Percentiles rank a stretch among this genome's conserved stretches.
Evolutionary conservation across 768 basidiomycete genomes (phyloP).

Genomic region (Boletales sp.): DNA sequence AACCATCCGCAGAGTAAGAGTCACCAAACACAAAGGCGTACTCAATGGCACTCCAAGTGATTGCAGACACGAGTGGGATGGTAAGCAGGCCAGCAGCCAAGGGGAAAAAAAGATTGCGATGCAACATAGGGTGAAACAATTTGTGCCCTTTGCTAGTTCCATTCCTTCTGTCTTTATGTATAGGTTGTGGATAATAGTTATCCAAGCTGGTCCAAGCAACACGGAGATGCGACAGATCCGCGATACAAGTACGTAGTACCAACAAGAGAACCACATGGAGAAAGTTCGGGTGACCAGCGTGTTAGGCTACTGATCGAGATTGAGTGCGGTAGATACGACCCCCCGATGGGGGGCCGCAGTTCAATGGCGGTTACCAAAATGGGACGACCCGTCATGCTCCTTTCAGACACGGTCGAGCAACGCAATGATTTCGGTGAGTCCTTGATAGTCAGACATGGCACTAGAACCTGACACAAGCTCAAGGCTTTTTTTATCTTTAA

Average conservation of each 20-base stretch:
- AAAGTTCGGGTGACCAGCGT: too few species aligned
- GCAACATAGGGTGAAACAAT: slow-evolving; percentile 10
- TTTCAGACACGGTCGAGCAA: slow-evolving; percentile 5
- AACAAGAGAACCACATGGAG: too few species aligned
- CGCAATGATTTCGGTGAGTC: slow-evolving; percentile 47
- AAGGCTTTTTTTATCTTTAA: slow-evolving; percentile 99
- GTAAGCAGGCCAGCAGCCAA: slow-evolving; percentile 5
- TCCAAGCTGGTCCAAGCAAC: too few species aligned
- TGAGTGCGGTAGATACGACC: not conserved
- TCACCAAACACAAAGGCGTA: slow-evolving; percentile 62
- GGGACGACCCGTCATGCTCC: not conserved
- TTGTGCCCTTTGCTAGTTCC: too few species aligned
- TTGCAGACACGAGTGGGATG: slow-evolving; percentile 14
- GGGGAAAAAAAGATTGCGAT: not conserved
- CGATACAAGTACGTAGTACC: too few species aligned
- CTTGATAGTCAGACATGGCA: not conserved
- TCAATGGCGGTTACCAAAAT: not conserved
- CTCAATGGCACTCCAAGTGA: slow-evolving; percentile 50
- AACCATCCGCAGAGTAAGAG: slow-evolving; percentile 59
- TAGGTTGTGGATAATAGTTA: too few species aligned
- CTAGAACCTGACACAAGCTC: slow-evolving; percentile 1
- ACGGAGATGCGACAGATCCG: too few species aligned
- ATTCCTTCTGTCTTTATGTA: too few species aligned
- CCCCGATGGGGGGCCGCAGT: slow-evolving; percentile 8
- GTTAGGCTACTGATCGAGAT: too few species aligned